phyloP scores from a whole-genome alignment of 805 yeast genomes.

The Metschnikowia gruessii region DNA sequence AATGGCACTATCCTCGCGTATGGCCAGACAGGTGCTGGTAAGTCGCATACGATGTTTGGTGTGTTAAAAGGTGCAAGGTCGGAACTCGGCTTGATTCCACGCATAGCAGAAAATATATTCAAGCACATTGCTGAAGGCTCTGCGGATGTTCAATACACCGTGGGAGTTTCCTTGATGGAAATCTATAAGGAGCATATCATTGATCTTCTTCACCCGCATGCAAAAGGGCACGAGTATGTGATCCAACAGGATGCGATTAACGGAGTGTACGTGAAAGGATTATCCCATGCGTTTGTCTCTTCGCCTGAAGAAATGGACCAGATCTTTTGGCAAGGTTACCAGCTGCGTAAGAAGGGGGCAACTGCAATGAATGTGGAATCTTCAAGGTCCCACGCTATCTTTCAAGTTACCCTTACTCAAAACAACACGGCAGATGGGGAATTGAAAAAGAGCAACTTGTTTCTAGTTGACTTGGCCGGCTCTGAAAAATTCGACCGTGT shows the following conservation, averaged over 20 bases:
- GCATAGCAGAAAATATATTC: conserved; percentile 67
- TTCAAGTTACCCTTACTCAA: conserved; percentile 66
- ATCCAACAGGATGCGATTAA: conserved; percentile 62
- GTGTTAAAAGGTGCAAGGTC: conserved; percentile 16
- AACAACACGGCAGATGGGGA: conserved; percentile 53
- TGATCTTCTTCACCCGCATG: conserved; percentile 54
- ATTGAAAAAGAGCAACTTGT: conserved; percentile 60
- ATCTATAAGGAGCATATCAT: conserved; percentile 73
- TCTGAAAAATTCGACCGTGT: conserved; percentile 77
- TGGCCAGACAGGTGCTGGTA: conserved; percentile 80
- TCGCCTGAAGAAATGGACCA: conserved; percentile 55
- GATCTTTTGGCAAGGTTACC: conserved; percentile 57
- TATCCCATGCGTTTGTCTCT: conserved; percentile 59
- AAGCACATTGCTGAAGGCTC: conserved; percentile 46
- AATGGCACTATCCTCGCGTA: conserved; percentile 76
- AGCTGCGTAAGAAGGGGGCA: conserved; percentile 52
- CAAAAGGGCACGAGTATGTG: conserved; percentile 33
- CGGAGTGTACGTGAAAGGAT: conserved; percentile 71
- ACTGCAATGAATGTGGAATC: conserved; percentile 73
- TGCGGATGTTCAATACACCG: conserved; percentile 56
- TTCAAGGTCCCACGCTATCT: conserved; percentile 78
- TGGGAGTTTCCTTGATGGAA: conserved; percentile 74
- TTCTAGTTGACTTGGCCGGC: conserved; percentile 83
- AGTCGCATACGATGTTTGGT: conserved; percentile 77
- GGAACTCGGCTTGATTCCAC: conserved; percentile 63